Base-by-base conservation (phyloP, 305 asterid species). In the Fraxinus paxiana region DNA sequence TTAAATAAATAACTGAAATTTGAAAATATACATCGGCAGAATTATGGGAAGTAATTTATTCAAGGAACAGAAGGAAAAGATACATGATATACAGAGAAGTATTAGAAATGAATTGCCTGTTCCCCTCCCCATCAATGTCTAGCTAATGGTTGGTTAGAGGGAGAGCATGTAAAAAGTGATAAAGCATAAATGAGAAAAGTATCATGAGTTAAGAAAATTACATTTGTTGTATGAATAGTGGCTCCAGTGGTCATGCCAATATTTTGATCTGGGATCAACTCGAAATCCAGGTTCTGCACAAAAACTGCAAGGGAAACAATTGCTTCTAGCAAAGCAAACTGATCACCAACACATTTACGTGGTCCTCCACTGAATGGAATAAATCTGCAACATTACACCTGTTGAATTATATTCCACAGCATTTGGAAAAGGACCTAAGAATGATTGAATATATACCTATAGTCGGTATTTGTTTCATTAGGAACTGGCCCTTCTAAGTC, bases 311-410 rank as follows among this genome's bases (percentile, higher is more conserved):
- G 97, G 2, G 97, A 70, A 59, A 93, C 91, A 74, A 90, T 91
- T 2, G 99, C 99, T 89, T 93, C 98, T 30, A 95, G 91, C 84
- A 95, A 77, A 37, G 98, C 99, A 75, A 95, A 95, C 71, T 95
- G 99, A 90, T 95, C 99, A 0, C 99, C 99, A 30, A 95, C 98
- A 75, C 99, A 95, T 85, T 95, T 95, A 1, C 98, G 91, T 2
- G 99, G 98, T 51, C 99, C 99, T 85, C 99, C 99, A 74, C 99
- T 92, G 86, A 93, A 93, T 4, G 99, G 98, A 65, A 93, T 90
- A 78, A 85, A 95, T 84, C 99, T 95, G 87, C 85, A 83, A 59
- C 75, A 43, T 6, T 65, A 12, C 76, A 48, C 48, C 9, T 22
- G 71, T 46, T 26, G 24, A 75, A 81, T 81, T 37, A 34, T 79